These are phyloP conservation scores for Pichia ethanolica DNA, from an alignment of 805 yeast genomes.

Conservation along the genomic window DNA sequence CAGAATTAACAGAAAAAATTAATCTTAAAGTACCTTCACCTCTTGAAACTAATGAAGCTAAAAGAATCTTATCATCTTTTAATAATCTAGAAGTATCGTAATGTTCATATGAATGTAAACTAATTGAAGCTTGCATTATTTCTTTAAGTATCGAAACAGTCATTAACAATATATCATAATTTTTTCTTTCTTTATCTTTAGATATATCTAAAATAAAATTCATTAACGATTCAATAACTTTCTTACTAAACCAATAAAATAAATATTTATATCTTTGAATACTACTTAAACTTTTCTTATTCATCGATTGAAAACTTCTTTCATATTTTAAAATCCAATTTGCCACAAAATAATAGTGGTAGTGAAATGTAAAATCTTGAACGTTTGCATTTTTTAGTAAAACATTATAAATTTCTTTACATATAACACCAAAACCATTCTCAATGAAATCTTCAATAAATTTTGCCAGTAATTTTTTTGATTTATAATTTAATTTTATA, in stretches of 20 bases:
- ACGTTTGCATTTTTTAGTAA: conserved; percentile 24
- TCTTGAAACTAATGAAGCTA: conserved; percentile 19
- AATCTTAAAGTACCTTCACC: conserved; percentile 39
- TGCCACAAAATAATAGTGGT: conserved; percentile 49
- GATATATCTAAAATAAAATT: not conserved
- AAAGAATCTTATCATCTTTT: conserved; percentile 40
- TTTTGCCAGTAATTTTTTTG: conserved; percentile 27
- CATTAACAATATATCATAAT: conserved; percentile 31
- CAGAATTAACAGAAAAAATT: conserved; percentile 61
- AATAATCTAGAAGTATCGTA: conserved; percentile 34
- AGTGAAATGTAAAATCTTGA: conserved; percentile 22
- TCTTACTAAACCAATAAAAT: conserved; percentile 7
- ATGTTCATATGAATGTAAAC: conserved; percentile 30
- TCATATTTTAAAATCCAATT: conserved; percentile 77
- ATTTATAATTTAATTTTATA: not conserved
- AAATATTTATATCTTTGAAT: conserved; percentile 14
- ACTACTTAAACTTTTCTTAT: conserved; percentile 22
- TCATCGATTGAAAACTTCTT: conserved; percentile 28
- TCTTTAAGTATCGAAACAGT: conserved; percentile 26
- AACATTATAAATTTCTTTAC: conserved; percentile 39
- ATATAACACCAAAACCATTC: conserved; percentile 65
- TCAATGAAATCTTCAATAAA: conserved; percentile 59
- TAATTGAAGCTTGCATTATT: conserved; percentile 38
- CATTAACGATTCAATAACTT: conserved; percentile 1
- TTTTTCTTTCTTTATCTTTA: conserved; percentile 25